These are phyloP conservation scores for Rosa multiflora DNA, from an alignment of 306 rosid genomes.

Conservation along the genomic window DNA sequence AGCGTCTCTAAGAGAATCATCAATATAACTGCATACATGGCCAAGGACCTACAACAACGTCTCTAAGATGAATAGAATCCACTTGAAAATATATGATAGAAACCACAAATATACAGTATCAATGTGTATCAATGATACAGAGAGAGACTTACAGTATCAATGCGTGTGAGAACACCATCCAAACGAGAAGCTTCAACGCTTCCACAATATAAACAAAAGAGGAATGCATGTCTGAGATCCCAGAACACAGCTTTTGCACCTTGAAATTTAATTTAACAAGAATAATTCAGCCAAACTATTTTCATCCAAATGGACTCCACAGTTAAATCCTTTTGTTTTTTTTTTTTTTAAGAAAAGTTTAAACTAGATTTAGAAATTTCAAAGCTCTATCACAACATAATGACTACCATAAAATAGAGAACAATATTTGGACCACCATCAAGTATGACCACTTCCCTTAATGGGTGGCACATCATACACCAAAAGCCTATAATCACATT, in stretches of 20 bases:
- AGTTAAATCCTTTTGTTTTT: neutral
- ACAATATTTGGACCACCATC: slow-evolving; percentile 4
- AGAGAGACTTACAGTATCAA: slow-evolving; percentile 39
- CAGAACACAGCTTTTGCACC: slow-evolving; percentile 53
- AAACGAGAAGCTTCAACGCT: slow-evolving; percentile 50
- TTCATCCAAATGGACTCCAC: neutral
- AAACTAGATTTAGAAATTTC: neutral
- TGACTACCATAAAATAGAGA: neutral
- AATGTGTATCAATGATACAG: slow-evolving; percentile 13
- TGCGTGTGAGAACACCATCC: slow-evolving; percentile 39
- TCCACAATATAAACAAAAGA: slow-evolving; percentile 43
- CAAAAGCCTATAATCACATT: neutral
- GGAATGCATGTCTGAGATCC: slow-evolving; percentile 48
- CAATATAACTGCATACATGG: slow-evolving; percentile 43
- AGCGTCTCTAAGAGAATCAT: slow-evolving; percentile 46
- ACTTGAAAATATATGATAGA: slow-evolving; percentile 3
- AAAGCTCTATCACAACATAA: neutral
- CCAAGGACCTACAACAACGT: slow-evolving; percentile 41
- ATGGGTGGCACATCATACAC: neutral
- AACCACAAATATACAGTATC: slow-evolving; percentile 35
- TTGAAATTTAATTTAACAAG: slow-evolving; percentile 21
- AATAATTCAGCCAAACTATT: neutral
- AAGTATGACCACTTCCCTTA: neutral
- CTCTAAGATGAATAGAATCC: slow-evolving; percentile 14
- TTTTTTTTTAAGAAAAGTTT: neutral